These are phyloP conservation scores for Ascobolus immersus DNA, from an alignment of 495 filamentous ascomycete genomes.

Conservation along the genomic window DNA sequence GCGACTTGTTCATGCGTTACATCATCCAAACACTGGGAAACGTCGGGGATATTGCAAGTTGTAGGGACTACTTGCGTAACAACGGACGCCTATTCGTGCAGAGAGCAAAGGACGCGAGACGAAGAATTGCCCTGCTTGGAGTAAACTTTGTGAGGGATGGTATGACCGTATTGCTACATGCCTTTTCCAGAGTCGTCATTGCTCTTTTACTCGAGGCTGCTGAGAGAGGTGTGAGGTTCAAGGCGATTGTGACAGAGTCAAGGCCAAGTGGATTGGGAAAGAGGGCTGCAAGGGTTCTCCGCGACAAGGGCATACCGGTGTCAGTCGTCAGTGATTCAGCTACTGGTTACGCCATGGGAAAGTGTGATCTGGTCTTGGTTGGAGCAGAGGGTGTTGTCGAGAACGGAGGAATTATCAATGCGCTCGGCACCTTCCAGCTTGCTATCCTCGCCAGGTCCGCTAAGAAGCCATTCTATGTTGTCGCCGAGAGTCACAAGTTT, in stretches of 20 bases:
- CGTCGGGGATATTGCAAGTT: constrained; percentile 47
- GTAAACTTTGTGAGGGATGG: constrained; percentile 48
- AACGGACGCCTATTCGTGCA: constrained; percentile 68
- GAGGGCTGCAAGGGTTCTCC: constrained; percentile 37
- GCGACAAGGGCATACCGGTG: constrained; percentile 51
- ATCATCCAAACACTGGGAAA: constrained; percentile 34
- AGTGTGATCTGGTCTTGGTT: constrained; percentile 56
- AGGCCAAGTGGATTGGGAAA: constrained; percentile 29
- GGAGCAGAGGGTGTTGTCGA: constrained; percentile 88
- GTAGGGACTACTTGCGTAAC: constrained; percentile 52
- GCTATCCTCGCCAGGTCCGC: constrained; percentile 53
- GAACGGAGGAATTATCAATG: constrained; percentile 68
- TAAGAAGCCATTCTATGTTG: constrained; percentile 66
- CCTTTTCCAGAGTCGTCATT: constrained; percentile 59
- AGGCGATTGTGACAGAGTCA: constrained; percentile 54
- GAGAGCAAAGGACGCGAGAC: constrained; percentile 61
- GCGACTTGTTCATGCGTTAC: constrained; percentile 86
- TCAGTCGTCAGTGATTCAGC: constrained; percentile 60
- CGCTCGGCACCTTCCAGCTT: constrained; percentile 74
- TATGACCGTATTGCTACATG: constrained; percentile 62
- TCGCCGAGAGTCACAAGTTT: constrained; percentile 88
- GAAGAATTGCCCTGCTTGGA: constrained; percentile 59
- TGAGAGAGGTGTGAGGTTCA: constrained; percentile 42
- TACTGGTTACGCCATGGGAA: constrained; percentile 62
- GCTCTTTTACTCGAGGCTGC: constrained; percentile 50